Evolutionary conservation across 352 stramenopile species (phyloP).

Genomic region (Phytophthora megakarya): DNA sequence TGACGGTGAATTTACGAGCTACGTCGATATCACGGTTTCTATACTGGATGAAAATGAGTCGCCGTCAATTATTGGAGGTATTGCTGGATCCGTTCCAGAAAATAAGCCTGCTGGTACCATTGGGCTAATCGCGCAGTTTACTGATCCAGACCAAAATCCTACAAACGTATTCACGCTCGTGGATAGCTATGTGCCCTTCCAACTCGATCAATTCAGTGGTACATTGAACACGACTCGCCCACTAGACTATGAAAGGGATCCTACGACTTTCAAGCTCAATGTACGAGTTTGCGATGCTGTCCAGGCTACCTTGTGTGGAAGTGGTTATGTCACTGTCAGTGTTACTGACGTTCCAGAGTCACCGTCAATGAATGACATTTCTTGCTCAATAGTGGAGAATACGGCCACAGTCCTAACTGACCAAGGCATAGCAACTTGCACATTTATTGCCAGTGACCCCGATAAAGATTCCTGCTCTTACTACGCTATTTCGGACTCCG

Average conservation of each 20-base stretch:
- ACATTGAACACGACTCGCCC: conserved; percentile 41
- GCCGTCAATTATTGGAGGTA: conserved; percentile 28
- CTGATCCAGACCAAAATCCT: conserved; percentile 43
- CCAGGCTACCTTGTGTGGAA: conserved; percentile 39
- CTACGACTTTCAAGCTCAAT: conserved; percentile 36
- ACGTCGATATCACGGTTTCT: conserved; percentile 28
- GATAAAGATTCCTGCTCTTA: conserved; percentile 51
- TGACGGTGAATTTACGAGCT: conserved; percentile 40
- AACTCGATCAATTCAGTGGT: conserved; percentile 24
- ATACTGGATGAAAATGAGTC: conserved; percentile 63
- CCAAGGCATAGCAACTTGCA: conserved; percentile 27
- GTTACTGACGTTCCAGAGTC: conserved; percentile 45
- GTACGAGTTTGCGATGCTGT: conserved; percentile 54
- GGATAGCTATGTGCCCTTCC: conserved; percentile 31
- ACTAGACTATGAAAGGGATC: conserved; percentile 56
- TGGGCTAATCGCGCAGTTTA: conserved; percentile 36
- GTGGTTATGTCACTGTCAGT: conserved; percentile 36
- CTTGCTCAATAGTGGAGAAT: conserved; percentile 55
- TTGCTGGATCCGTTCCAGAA: conserved; percentile 40
- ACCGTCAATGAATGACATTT: conserved; percentile 34
- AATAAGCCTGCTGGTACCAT: conserved; percentile 37
- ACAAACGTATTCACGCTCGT: conserved; percentile 33
- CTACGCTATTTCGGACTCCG: conserved; percentile 42
- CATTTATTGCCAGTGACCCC: conserved; percentile 44
- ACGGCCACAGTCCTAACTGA: conserved; percentile 34